A percentile compares a stretch with the other conserved stretches of the same genome.
phyloP scores from a whole-genome alignment of 306 rosid species.

The Prunus kanzakura region DNA sequence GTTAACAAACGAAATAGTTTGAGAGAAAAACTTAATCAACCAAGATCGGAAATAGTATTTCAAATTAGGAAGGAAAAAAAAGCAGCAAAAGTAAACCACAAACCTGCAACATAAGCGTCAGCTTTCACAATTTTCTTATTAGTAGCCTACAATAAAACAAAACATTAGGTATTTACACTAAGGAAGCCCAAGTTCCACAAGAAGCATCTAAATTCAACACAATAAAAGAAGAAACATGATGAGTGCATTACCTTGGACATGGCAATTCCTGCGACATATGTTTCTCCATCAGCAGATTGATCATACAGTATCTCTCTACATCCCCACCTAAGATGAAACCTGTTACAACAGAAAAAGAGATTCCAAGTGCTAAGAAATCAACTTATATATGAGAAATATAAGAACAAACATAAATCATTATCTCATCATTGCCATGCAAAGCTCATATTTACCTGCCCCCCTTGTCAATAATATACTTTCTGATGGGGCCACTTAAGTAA shows the following conservation, averaged over 20 bases:
- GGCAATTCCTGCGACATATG: slow-evolving; percentile 65
- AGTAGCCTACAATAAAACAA: slow-evolving; percentile 61
- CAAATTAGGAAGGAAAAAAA: slow-evolving; percentile 1
- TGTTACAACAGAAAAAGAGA: slow-evolving; percentile 43
- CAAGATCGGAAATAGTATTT: slow-evolving; percentile 10
- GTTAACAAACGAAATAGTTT: slow-evolving; percentile 39
- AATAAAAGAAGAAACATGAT: not conserved
- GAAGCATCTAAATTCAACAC: not conserved
- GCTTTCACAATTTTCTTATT: slow-evolving; percentile 78
- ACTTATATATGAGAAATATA: slow-evolving; percentile 1
- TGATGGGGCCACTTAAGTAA: slow-evolving; percentile 91
- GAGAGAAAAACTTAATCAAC: slow-evolving; percentile 17
- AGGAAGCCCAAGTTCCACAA: not conserved
- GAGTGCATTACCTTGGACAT: slow-evolving; percentile 66
- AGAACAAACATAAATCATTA: not conserved
- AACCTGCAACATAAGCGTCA: slow-evolving; percentile 96
- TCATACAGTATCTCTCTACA: slow-evolving; percentile 84
- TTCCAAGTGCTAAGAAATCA: slow-evolving; percentile 23
- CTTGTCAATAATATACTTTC: slow-evolving; percentile 81
- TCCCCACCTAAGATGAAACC: slow-evolving; percentile 99
- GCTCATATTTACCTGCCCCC: slow-evolving; percentile 75
- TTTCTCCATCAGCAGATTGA: slow-evolving; percentile 66
- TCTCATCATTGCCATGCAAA: slow-evolving; percentile 13
- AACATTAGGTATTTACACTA: slow-evolving; percentile 8
- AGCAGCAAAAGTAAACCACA: slow-evolving; percentile 25